phyloP scores from a whole-genome alignment of 371 early-diverging fungal genomes.

The Gilbertella persicaria region DNA sequence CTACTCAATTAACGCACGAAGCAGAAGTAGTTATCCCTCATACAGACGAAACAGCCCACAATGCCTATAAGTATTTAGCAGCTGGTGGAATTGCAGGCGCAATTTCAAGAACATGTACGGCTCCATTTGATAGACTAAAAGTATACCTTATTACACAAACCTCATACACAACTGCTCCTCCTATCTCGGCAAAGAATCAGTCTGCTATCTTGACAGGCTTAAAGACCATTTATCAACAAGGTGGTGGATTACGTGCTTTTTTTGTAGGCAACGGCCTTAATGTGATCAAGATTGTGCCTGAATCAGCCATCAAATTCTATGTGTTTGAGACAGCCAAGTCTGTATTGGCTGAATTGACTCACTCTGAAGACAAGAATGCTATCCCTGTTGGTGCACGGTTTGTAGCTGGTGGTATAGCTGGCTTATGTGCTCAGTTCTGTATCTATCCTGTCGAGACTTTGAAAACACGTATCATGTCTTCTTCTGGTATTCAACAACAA shows the following conservation, averaged over 20 bases:
- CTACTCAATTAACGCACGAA: slow-evolving; percentile 65
- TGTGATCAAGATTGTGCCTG: slow-evolving; percentile 76
- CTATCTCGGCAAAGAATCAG: slow-evolving; percentile 7
- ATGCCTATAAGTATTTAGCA: slow-evolving; percentile 64
- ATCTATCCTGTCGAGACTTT: slow-evolving; percentile 84
- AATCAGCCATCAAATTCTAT: slow-evolving; percentile 77
- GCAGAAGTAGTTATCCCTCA: slow-evolving; percentile 69
- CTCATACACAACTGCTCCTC: slow-evolving; percentile 5
- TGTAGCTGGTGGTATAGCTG: slow-evolving; percentile 81
- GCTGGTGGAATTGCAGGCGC: slow-evolving; percentile 84
- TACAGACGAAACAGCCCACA: slow-evolving; percentile 45
- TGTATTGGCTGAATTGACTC: slow-evolving; percentile 50
- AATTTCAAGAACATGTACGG: slow-evolving; percentile 77
- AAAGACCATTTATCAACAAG: slow-evolving; percentile 58
- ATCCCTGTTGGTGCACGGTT: slow-evolving; percentile 71
- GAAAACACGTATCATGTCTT: slow-evolving; percentile 77
- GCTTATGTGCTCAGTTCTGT: slow-evolving; percentile 72
- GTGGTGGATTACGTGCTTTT: slow-evolving; percentile 68
- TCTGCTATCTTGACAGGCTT: slow-evolving; percentile 35
- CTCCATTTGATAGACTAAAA: slow-evolving; percentile 83
- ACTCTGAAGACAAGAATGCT: slow-evolving; percentile 50
- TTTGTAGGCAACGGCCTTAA: slow-evolving; percentile 81
- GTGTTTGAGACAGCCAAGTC: slow-evolving; percentile 71
- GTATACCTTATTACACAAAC: slow-evolving; percentile 72
- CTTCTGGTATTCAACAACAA: slow-evolving; percentile 23